Percentiles rank a stretch among this genome's conserved stretches.
phyloP scores from a whole-genome alignment of 75 land plant genomes.

The Picea sitchensis region DNA sequence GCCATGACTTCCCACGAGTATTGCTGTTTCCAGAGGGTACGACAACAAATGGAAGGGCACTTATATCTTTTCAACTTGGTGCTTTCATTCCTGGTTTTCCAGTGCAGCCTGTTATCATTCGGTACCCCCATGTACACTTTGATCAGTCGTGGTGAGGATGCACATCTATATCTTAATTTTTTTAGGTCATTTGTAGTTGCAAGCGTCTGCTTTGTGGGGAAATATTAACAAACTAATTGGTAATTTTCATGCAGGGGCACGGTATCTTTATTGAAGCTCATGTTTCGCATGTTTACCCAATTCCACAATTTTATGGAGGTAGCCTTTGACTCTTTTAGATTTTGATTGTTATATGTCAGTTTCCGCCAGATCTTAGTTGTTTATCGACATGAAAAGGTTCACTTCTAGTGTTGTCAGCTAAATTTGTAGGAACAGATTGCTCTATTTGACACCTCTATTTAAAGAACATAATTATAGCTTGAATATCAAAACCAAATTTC shows the following conservation, averaged over 20 bases:
- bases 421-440: too few relatives aligned
- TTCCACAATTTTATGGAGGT: conserved; percentile 90
- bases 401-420: too few relatives aligned
- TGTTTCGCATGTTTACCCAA: conserved; percentile 90
- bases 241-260: conserved; percentile 58
- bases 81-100: conserved; percentile 88
- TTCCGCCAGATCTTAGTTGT: too few relatives aligned
- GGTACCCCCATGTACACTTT: conserved; percentile 89
- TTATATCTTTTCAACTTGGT: conserved; percentile 87
- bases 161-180: not conserved
- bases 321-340: too few relatives aligned
- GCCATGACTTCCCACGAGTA: conserved; percentile 68
- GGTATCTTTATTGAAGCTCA: conserved; percentile 67
- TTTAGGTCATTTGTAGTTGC: too few relatives aligned
- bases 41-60: conserved; percentile 82
- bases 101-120: conserved; percentile 85
- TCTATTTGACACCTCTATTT: too few relatives aligned
- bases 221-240: not conserved
- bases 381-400: too few relatives aligned
- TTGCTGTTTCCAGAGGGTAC: conserved; percentile 96
- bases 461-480: too few relatives aligned
- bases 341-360: too few relatives aligned
- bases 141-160: conserved; percentile 84
- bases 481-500: too few relatives aligned
- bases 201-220: not conserved